These are phyloP conservation scores for Harringtonia aguacate DNA, from an alignment of 2,329 filamentous ascomycete species.

Conservation along the genomic window DNA sequence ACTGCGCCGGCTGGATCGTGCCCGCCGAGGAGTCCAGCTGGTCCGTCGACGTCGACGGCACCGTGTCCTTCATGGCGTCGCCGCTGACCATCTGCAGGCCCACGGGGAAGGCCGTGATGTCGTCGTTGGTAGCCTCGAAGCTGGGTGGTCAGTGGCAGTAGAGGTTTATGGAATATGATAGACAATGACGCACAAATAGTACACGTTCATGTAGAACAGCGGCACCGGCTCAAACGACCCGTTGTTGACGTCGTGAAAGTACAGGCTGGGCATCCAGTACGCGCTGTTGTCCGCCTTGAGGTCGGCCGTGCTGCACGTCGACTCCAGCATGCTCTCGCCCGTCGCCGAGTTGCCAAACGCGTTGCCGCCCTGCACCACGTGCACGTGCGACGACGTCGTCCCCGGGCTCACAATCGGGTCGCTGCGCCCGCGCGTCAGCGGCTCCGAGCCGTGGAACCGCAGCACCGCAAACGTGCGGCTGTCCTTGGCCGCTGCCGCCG, in stretches of 20 bases:
- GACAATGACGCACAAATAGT: slow-evolving; percentile 51
- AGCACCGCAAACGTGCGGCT: slow-evolving; percentile 54
- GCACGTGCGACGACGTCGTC: slow-evolving; percentile 47
- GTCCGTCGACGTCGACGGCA: slow-evolving; percentile 37
- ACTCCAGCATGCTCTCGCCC: slow-evolving; percentile 46
- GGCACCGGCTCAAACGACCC: slow-evolving; percentile 55
- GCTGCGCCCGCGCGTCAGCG: slow-evolving; percentile 47
- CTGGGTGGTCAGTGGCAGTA: slow-evolving; percentile 22
- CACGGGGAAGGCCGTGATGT: slow-evolving; percentile 57
- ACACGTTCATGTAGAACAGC: slow-evolving; percentile 62
- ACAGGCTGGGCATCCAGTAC: slow-evolving; percentile 69
- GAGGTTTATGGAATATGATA: slow-evolving; percentile 3
- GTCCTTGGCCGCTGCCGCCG: slow-evolving; percentile 29
- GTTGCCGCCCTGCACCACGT: slow-evolving; percentile 61
- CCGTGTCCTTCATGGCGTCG: slow-evolving; percentile 44
- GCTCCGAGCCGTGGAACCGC: slow-evolving; percentile 55
- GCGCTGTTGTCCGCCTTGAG: slow-evolving; percentile 59
- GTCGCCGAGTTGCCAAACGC: slow-evolving; percentile 53
- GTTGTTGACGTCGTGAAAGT: slow-evolving; percentile 53
- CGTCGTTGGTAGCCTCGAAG: slow-evolving; percentile 53
- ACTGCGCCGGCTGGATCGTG: slow-evolving; percentile 42
- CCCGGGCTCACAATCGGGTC: slow-evolving; percentile 63
- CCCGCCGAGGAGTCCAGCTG: slow-evolving; percentile 43
- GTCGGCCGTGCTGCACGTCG: slow-evolving; percentile 60
- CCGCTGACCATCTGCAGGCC: slow-evolving; percentile 65